A percentile compares a stretch with the other conserved stretches of the same genome.
phyloP scores from a whole-genome alignment of 208 protist genomes.

The Acanthamoeba culbertsoni region DNA sequence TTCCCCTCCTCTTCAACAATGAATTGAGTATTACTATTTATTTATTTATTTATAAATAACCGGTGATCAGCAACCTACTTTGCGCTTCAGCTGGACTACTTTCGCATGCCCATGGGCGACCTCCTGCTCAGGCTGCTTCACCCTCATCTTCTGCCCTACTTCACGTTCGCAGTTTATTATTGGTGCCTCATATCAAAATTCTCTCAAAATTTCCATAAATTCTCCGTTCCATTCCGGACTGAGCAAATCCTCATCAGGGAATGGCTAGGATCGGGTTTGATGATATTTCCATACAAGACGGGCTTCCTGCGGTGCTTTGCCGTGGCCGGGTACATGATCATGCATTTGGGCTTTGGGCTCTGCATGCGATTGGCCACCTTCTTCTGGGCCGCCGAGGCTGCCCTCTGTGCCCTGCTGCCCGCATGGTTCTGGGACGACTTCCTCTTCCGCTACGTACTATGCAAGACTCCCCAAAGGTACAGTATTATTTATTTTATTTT shows the following conservation, averaged over 20 bases:
- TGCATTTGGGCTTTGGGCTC: constrained; percentile 40
- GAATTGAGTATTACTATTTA: background rate
- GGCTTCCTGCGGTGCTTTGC: background rate
- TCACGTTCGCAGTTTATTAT: constrained; percentile 42
- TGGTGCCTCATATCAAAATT: background rate
- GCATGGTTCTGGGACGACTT: constrained; percentile 54
- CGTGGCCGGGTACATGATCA: background rate
- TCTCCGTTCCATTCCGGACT: background rate
- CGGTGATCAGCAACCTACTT: constrained; percentile 61
- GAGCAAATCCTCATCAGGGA: background rate
- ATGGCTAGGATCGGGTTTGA: background rate
- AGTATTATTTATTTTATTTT: background rate
- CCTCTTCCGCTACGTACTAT: background rate
- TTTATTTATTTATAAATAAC: background rate
- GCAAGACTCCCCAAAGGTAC: background rate
- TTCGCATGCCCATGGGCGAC: constrained; percentile 48
- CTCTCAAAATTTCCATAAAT: background rate
- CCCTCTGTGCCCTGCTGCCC: background rate
- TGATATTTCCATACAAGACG: background rate
- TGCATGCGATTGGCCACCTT: constrained; percentile 47
- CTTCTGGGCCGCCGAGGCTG: background rate
- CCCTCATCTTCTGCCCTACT: background rate
- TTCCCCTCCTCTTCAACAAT: background rate
- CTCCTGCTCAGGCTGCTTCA: background rate
- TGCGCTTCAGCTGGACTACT: constrained; percentile 61